Base-by-base conservation (phyloP, 2,329 filamentous ascomycete species). In the Tolypocladium paradoxum region DNA sequence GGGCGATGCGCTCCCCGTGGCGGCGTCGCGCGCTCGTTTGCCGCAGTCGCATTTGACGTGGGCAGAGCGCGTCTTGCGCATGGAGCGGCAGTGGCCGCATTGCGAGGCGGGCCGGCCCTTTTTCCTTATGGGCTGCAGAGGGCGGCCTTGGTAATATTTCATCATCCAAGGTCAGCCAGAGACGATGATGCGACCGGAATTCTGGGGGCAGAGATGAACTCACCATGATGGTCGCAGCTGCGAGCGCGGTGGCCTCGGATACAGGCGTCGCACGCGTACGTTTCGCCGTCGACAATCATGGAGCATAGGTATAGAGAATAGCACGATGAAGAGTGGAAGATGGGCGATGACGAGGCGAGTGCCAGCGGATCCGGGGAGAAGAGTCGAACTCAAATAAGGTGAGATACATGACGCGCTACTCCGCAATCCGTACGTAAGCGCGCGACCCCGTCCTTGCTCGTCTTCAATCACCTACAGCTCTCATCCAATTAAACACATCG, bases 21-120 rank as follows among this genome's bases (percentile, higher is more conserved):
- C 43, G 27, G 18, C 49, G 18, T 40, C 49, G 9, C 49, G 49
- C 24, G 49, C 49, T 18, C 49, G 36, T 31, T 50, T 47, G 34
- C 40, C 50, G 14, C 50, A 52, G 27, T 48, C 45, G 43, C 50
- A 52, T 33, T 47, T 52, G 38, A 48, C 45, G 34, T 52, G 50
- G 12, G 45, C 40, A 18, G 50, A 52, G 11, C 50, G 50, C 12
- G 43, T 37, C 43, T 52, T 45, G 50, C 50, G 50, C 43, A 52
- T 46, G 35, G 50, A 38, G 20, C 50, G 50, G 27, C 50, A 52
- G 50, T 52, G 50, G 29, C 29, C 33, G 50, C 50, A 52, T 33
- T 52, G 50, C 12, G 50, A 52, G 18, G 47, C 50, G 16, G 50
- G 50, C 9, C 50, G n/a, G 24, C 50, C 50, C 16, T 52, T 52